Evolutionary conservation across 2,329 filamentous ascomycete species (phyloP).

Genomic region (Exophiala spinifera): DNA sequence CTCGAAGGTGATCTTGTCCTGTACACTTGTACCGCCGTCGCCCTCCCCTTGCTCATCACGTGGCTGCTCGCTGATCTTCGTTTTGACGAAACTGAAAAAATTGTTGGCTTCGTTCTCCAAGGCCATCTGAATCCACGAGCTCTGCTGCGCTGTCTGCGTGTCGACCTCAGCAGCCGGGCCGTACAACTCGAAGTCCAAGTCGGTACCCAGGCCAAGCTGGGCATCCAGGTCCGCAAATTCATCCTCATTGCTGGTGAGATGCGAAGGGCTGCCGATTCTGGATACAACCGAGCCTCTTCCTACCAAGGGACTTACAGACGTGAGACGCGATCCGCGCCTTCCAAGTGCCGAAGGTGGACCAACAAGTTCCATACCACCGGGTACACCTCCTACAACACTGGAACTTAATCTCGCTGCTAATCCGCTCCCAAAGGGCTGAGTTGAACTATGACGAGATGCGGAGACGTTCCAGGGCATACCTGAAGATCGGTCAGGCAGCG

Average conservation of each 20-base stretch:
- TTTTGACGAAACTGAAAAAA: constrained; percentile 59
- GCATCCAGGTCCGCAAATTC: constrained; percentile 34
- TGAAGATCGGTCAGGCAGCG: constrained; percentile 64
- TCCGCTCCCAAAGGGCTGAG: constrained; percentile 36
- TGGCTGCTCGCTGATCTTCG: constrained; percentile 38
- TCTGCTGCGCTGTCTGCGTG: constrained; percentile 47
- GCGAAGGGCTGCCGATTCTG: constrained; percentile 28
- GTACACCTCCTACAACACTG: constrained; percentile 34
- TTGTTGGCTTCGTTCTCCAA: constrained; percentile 61
- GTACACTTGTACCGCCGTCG: constrained; percentile 16
- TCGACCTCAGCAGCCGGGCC: constrained; percentile 46
- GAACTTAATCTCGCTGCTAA: constrained; percentile 34
- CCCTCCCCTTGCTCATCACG: constrained; percentile 20
- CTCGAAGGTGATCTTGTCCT: constrained; percentile 54
- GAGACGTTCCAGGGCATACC: constrained; percentile 68
- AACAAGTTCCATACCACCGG: constrained; percentile 26
- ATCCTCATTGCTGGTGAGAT: constrained; percentile 23
- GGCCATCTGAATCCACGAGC: constrained; percentile 48
- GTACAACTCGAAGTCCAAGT: constrained; percentile 43
- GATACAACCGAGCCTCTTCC: constrained; percentile 27
- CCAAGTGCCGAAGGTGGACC: constrained; percentile 32
- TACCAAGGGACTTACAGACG: constrained; percentile 60
- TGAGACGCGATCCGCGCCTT: constrained; percentile 50
- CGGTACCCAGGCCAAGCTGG: constrained; percentile 32
- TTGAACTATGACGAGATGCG: constrained; percentile 51